Evolutionary conservation across 2,329 filamentous ascomycete genomes (phyloP).

Genomic region (Hysterium pulicare): DNA sequence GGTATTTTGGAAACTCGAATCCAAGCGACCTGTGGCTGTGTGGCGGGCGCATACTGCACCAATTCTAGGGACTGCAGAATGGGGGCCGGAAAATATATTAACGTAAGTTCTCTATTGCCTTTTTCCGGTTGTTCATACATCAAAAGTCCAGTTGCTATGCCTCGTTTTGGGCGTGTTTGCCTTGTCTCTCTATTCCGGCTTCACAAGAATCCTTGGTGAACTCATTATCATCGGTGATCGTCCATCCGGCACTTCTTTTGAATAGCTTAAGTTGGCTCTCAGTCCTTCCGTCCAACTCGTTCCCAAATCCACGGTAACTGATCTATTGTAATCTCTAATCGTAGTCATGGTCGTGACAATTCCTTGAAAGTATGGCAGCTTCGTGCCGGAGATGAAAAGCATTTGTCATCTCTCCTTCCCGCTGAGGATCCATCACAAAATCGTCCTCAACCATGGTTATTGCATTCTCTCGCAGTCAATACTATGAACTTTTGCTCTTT

Average conservation of each 20-base stretch:
- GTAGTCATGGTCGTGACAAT: slow-evolving; percentile 85
- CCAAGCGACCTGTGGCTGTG: slow-evolving; percentile 75
- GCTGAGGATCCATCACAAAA: slow-evolving; percentile 56
- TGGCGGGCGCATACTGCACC: slow-evolving; percentile 82
- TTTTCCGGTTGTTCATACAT: no score
- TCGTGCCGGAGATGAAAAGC: slow-evolving; percentile 55
- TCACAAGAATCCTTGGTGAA: no score
- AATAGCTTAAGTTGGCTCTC: no score
- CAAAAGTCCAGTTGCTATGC: no score
- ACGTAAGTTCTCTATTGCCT: slow-evolving; percentile 74
- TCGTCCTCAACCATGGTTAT: slow-evolving; percentile 71
- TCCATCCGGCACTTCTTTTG: no score
- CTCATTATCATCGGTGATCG: no score
- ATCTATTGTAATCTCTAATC: slow-evolving; percentile 2
- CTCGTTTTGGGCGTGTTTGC: no score
- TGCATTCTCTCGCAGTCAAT: slow-evolving; percentile 81
- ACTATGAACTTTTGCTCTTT: slow-evolving; percentile 95
- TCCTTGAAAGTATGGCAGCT: slow-evolving; percentile 83
- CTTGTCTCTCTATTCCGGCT: no score
- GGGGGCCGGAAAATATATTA: slow-evolving; percentile 71
- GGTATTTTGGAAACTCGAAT: slow-evolving; percentile 78
- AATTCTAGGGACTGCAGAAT: slow-evolving; percentile 70
- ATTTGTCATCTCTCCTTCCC: slow-evolving; percentile 66
- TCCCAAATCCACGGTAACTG: neutral
- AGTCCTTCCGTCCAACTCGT: neutral